Evolutionary conservation across 352 stramenopile species (phyloP).

Genomic region (Aphanomyces cochlioides): DNA sequence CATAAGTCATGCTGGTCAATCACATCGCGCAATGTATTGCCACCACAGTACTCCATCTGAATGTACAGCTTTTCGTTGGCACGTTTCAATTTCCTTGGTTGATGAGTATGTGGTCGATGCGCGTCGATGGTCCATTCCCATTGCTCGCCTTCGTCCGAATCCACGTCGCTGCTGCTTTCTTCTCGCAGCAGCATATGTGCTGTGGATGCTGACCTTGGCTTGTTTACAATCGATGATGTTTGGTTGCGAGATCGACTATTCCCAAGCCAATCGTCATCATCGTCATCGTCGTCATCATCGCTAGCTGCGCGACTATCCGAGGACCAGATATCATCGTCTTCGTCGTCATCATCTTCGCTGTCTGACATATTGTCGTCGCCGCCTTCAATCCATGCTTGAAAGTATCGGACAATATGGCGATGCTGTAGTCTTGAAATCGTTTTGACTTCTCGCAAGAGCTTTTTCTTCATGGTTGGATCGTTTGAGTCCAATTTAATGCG

Average conservation of each 20-base stretch:
- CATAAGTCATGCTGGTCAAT: conserved; percentile 89
- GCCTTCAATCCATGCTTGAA: conserved; percentile 85
- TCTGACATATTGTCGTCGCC: conserved; percentile 39
- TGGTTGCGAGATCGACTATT: conserved; percentile 5
- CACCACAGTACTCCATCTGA: conserved; percentile 96
- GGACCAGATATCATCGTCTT: conserved; percentile 6
- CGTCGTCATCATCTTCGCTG: neutral
- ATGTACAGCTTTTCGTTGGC: conserved; percentile 84
- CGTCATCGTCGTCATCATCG: conserved; percentile 41
- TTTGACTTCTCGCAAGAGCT: conserved; percentile 93
- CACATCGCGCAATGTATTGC: conserved; percentile 90
- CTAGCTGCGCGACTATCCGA: conserved; percentile 35
- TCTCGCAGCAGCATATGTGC: conserved; percentile 29
- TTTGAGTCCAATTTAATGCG: conserved; percentile 82
- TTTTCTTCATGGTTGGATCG: conserved; percentile 92
- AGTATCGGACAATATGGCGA: conserved; percentile 95
- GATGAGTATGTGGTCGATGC: conserved; percentile 25
- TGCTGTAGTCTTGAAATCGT: conserved; percentile 96
- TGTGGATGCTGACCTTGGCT: conserved; percentile 65
- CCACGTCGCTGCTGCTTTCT: conserved; percentile 16
- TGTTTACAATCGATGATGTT: conserved; percentile 57
- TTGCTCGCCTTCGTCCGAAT: conserved; percentile 14
- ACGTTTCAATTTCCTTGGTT: conserved; percentile 38
- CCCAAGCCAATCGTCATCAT: conserved; percentile 79
- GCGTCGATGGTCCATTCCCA: conserved; percentile 27